Base-by-base conservation (phyloP, 164 flowering plant species). In the Berberis vulgaris region DNA sequence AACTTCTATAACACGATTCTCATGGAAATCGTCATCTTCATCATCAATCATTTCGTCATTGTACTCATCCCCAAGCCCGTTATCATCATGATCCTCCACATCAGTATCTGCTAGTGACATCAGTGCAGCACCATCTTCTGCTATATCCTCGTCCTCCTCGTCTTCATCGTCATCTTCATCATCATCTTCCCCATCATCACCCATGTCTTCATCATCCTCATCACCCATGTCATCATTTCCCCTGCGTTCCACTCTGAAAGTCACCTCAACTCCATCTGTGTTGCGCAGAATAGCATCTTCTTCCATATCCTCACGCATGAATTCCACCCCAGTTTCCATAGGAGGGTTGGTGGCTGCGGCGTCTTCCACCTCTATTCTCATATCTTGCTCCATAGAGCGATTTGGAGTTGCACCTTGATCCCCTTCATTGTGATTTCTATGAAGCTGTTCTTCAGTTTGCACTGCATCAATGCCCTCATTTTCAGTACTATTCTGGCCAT, bases 31-130 rank as follows among this genome's bases (percentile, higher is more conserved):
- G 70, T 91, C 97, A 79, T 88, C 94, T 12, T 90, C 94, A 64
- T 91, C 98, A 77, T 85, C 93, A 67, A 86, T 76, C 82, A 88
- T 81, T 2, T 88, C 97, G 77, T 91, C 97, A 76, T 84, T 86
- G 68, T 82, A 89, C 57, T 87, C 96, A 77, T 87, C 96, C 60
- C 84, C 96, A 70, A 87, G 70, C n/a, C 91, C 95, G 78, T 79
- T 65, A 73, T 89, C 96, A 77, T 91, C 98, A 71, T 85, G 93
- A 61, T 92, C 98, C 57, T 92, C 98, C 55, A 78, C 89, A 81
- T 92, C 96, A 53, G 96, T 89, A 76, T 89, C 98, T 69, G 84
- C 93, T n/a, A 89, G 74, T 61, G 96, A 85, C 92, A 92, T 83
- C 80, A 86, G 65, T 42, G 81, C 93, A 62, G 84, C 83, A 62